A percentile compares a stretch with the other conserved stretches of the same genome.
Conservation (phyloP, 768 basidiomycete species). For the Austroboletus festivus region DNA sequence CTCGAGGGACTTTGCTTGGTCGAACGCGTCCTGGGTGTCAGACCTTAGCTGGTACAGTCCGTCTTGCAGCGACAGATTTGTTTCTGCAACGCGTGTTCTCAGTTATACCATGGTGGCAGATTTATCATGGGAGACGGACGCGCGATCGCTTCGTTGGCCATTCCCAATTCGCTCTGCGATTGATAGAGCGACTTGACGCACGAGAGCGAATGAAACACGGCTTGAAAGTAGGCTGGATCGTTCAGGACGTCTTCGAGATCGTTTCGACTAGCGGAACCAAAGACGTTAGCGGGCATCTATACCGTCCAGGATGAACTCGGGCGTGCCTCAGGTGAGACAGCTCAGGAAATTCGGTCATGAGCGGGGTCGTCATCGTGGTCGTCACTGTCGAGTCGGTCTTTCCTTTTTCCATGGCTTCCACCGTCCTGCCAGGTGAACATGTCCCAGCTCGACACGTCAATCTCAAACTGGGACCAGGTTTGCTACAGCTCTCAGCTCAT, state of each 20-base stretch:
- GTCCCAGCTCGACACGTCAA: slow-evolving; percentile 73
- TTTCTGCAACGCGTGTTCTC: slow-evolving; percentile 43
- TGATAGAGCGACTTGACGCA: slow-evolving; percentile 72
- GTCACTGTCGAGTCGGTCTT: slow-evolving; percentile 5
- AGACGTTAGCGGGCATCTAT: slow-evolving; percentile 7
- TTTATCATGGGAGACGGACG: slow-evolving; percentile 51
- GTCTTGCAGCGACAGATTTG: slow-evolving; percentile 75
- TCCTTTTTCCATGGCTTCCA: slow-evolving; percentile 40
- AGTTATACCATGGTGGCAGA: slow-evolving; percentile 1
- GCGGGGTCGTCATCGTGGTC: slow-evolving; percentile 37
- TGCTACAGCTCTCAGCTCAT: slow-evolving; percentile 48
- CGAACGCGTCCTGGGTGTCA: slow-evolving; percentile 84
- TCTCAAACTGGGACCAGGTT: slow-evolving; percentile 84
- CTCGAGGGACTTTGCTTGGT: slow-evolving; percentile 81
- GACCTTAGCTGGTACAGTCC: slow-evolving; percentile 69
- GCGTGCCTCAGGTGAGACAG: slow-evolving; percentile 68
- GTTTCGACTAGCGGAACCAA: slow-evolving; percentile 57
- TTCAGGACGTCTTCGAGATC: slow-evolving; percentile 87
- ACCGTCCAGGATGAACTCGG: slow-evolving; percentile 3
- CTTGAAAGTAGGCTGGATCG: slow-evolving; percentile 83
- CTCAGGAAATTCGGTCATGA: slow-evolving; percentile 68
- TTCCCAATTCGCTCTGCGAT: slow-evolving; percentile 72
- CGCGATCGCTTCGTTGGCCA: slow-evolving; percentile 84
- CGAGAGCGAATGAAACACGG: slow-evolving; percentile 76
- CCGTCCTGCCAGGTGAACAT: slow-evolving; percentile 79